These are phyloP conservation scores for Talaromyces sp. DNA, from an alignment of 2,329 filamentous ascomycete genomes.

Conservation along the genomic window DNA sequence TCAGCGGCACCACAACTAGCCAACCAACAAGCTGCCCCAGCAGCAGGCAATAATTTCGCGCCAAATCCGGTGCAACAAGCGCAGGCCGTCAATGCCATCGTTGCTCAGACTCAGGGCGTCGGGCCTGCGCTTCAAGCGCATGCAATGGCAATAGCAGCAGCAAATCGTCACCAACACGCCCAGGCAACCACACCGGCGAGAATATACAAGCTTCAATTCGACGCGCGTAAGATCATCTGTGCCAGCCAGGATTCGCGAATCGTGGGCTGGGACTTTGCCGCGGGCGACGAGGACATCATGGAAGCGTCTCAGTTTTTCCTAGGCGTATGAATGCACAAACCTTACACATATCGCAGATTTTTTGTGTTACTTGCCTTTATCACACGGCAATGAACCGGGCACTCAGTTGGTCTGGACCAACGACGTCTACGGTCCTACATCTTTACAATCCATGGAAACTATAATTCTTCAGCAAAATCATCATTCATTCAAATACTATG, in stretches of 20 bases:
- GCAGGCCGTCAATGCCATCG: slow-evolving; percentile 8
- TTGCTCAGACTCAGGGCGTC: slow-evolving; percentile 9
- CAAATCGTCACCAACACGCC: slow-evolving; percentile 15
- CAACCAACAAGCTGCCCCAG: slow-evolving; percentile 4
- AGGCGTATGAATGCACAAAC: slow-evolving; percentile 29
- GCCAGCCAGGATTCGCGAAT: slow-evolving; percentile 89
- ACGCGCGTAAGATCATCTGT: slow-evolving; percentile 87
- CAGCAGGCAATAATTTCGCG: slow-evolving; percentile 9
- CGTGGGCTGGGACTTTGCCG: slow-evolving; percentile 97
- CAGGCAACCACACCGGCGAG: slow-evolving; percentile 47
- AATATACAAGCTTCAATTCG: slow-evolving; percentile 96
- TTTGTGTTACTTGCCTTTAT: neutral
- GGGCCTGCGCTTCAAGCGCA: slow-evolving; percentile 3
- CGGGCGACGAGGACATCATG: slow-evolving; percentile 74
- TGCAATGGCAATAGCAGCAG: slow-evolving; percentile 9
- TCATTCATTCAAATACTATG: neutral
- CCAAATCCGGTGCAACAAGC: slow-evolving; percentile 16
- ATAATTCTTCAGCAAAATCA: neutral
- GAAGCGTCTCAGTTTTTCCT: slow-evolving; percentile 76
- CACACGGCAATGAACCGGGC: neutral
- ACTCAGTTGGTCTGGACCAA: neutral
- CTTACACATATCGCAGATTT: neutral
- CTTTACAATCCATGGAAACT: neutral
- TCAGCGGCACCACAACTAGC: slow-evolving; percentile 7
- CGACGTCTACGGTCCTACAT: neutral